A percentile compares a stretch with the other conserved stretches of the same genome.
Evolutionary conservation across 768 basidiomycete genomes (phyloP).

Genomic region (Boletus sp.): DNA sequence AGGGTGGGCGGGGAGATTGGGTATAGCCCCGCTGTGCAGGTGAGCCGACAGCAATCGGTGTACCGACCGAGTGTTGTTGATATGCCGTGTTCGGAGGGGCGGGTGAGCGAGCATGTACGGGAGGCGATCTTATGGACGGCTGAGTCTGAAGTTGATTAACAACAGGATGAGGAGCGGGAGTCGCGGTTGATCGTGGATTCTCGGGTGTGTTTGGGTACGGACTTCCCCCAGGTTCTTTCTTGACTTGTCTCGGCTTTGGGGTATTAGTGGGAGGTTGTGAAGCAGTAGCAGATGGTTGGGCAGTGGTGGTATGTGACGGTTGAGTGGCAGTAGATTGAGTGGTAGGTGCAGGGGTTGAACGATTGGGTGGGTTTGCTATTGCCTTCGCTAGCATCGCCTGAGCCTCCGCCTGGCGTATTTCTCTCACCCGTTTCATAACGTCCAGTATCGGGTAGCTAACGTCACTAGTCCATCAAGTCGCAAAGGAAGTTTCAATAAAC

Average conservation of each 20-base stretch:
- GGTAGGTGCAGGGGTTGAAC: constrained; percentile 26
- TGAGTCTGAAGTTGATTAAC: constrained; percentile 35
- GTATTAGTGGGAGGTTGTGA: constrained; percentile 29
- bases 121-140: constrained; percentile 27
- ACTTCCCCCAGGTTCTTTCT: constrained; percentile 30
- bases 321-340: constrained; percentile 35
- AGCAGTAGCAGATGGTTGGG: constrained; percentile 24
- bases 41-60: constrained; percentile 24
- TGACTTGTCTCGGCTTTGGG: constrained; percentile 24
- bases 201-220: constrained; percentile 29
- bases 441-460: constrained; percentile 60
- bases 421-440: constrained; percentile 34
- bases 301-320: constrained; percentile 32
- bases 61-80: constrained; percentile 18
- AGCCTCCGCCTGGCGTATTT: constrained; percentile 25
- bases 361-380: constrained; percentile 30
- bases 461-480: constrained; percentile 1
- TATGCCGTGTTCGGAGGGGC: constrained; percentile 18
- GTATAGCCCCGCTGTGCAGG: constrained; percentile 34
- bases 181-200: constrained; percentile 28
- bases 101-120: constrained; percentile 29
- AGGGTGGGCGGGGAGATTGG: constrained; percentile 34
- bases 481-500: not conserved
- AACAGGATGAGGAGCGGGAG: constrained; percentile 30
- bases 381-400: constrained; percentile 23